Conservation (phyloP, 257 asterid species). For the Hygrophila difformis region DNA sequence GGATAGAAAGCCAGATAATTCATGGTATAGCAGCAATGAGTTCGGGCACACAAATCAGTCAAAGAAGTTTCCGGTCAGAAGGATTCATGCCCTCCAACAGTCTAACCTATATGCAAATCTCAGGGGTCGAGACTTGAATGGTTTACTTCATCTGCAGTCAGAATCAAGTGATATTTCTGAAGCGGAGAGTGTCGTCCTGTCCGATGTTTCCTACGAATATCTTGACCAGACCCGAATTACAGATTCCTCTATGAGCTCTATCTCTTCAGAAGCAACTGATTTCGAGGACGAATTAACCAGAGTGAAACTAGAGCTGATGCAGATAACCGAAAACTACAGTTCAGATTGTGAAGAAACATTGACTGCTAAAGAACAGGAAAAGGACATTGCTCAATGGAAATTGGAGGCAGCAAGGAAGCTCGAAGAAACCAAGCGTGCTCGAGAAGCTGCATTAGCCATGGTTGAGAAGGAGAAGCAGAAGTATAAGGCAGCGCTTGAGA, state of each 20-base stretch:
- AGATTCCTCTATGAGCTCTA: constrained; percentile 22
- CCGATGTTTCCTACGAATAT: constrained; percentile 27
- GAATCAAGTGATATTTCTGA: constrained; percentile 26
- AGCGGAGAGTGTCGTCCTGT: constrained; percentile 15
- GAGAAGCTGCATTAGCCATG: constrained; percentile 39
- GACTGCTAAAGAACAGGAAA: constrained; percentile 44
- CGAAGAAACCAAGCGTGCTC: constrained; percentile 34
- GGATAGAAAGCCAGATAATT: too few relatives aligned
- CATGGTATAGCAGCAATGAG: too few relatives aligned
- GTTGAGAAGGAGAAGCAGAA: constrained; percentile 55
- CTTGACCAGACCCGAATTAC: constrained; percentile 22
- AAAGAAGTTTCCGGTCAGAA: too few relatives aligned
- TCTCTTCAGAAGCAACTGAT: constrained; percentile 29
- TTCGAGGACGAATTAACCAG: constrained; percentile 56
- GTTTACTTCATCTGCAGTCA: neutral
- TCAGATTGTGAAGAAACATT: constrained; percentile 46
- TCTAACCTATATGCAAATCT: constrained; percentile 11
- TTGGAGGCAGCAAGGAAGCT: constrained; percentile 27
- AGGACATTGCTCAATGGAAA: constrained; percentile 30
- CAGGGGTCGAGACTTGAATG: constrained; percentile 12
- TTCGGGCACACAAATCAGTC: too few relatives aligned
- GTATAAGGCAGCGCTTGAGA: constrained; percentile 52
- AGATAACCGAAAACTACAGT: constrained; percentile 44
- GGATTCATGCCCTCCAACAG: too few relatives aligned
- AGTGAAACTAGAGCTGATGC: constrained; percentile 57